Evolutionary conservation across 768 basidiomycete species (phyloP).

Genomic region (Gautieria morchelliformis): DNA sequence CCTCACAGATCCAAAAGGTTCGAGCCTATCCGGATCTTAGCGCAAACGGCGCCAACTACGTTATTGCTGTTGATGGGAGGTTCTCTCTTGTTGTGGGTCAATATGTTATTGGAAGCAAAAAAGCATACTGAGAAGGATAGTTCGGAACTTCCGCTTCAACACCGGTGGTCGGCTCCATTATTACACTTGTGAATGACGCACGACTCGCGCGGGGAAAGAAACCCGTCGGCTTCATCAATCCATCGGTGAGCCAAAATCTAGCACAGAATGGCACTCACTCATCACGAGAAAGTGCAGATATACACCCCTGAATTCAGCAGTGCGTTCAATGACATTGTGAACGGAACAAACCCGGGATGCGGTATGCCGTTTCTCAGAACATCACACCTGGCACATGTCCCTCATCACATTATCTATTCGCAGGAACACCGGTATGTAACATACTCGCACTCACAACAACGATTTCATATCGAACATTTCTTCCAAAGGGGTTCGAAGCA

Average conservation of each 20-base stretch:
- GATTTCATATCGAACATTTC: background rate
- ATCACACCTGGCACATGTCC: background rate
- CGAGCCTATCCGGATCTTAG: slow-evolving; percentile 41
- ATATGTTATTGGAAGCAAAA: background rate
- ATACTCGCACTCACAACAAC: background rate
- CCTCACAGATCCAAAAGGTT: slow-evolving; percentile 12
- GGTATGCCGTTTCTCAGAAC: slow-evolving; percentile 16
- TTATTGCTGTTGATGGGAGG: slow-evolving; percentile 11
- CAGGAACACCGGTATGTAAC: slow-evolving; percentile 4
- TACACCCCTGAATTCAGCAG: slow-evolving; percentile 25
- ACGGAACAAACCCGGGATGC: slow-evolving; percentile 32
- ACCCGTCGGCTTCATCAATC: slow-evolving; percentile 37
- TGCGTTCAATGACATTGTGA: slow-evolving; percentile 34
- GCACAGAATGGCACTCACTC: background rate
- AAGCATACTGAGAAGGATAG: background rate
- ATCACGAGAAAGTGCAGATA: slow-evolving; percentile 19
- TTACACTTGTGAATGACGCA: slow-evolving; percentile 31
- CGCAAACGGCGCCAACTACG: slow-evolving; percentile 32
- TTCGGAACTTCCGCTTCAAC: slow-evolving; percentile 27
- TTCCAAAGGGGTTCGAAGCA: slow-evolving; percentile 1
- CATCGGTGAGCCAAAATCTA: slow-evolving; percentile 21
- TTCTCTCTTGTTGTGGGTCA: slow-evolving; percentile 3
- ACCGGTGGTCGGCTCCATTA: slow-evolving; percentile 27
- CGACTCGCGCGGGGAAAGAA: slow-evolving; percentile 26
- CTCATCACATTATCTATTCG: background rate